Conservation (phyloP, 305 asterid species). For the Fraxinus greggii region DNA sequence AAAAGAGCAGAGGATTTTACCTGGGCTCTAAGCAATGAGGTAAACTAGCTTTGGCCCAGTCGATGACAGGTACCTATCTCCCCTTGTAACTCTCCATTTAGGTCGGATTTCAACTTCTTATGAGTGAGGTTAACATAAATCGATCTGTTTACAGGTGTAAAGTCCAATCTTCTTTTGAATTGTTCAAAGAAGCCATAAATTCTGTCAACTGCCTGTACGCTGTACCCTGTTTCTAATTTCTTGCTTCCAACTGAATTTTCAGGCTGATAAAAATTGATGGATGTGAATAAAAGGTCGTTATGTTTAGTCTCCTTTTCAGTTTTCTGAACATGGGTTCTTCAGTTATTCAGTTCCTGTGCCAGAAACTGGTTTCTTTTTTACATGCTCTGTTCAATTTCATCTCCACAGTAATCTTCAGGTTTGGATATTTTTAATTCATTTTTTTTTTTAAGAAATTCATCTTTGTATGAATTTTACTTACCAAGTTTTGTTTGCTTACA, state of each 20-base stretch:
- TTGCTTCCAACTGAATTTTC: constrained; percentile 40
- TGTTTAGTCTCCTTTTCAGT: constrained; percentile 10
- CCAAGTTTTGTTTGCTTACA: constrained; percentile 18
- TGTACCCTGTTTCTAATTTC: constrained; percentile 23
- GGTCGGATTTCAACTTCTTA: constrained; percentile 68
- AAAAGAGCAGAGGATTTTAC: constrained; percentile 4
- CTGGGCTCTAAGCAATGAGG: constrained; percentile 4
- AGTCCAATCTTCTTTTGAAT: constrained; percentile 47
- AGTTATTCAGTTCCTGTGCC: constrained; percentile 34
- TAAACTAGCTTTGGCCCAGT: constrained; percentile 30
- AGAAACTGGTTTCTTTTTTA: constrained; percentile 33
- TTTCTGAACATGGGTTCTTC: constrained; percentile 49
- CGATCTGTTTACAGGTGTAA: constrained; percentile 38
- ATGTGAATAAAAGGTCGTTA: background rate
- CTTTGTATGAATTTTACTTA: background rate
- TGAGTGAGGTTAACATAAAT: constrained; percentile 19
- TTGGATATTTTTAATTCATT: background rate
- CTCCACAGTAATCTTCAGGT: constrained; percentile 52
- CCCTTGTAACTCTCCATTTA: constrained; percentile 47
- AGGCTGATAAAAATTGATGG: constrained; percentile 22
- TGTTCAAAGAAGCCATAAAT: constrained; percentile 54
- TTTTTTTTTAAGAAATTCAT: background rate
- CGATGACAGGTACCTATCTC: constrained; percentile 59
- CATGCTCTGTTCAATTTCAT: constrained; percentile 42
- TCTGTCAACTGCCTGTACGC: constrained; percentile 15